Evolutionary conservation across 768 basidiomycete genomes (phyloP), one percentile per base, ranked within the genome.

Genomic region (Lepiota venenata): DNA sequence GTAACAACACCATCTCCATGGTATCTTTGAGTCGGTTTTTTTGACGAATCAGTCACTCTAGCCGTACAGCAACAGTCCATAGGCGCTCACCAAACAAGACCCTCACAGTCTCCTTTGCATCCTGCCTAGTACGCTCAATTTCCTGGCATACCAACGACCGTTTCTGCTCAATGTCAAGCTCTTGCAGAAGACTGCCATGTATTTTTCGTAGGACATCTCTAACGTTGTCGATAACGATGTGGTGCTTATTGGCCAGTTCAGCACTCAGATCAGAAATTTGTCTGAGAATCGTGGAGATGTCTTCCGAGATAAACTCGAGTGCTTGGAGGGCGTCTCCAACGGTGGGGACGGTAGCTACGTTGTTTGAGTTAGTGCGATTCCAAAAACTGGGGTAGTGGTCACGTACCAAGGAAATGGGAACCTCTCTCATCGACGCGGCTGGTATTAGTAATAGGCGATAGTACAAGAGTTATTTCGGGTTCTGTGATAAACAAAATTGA

Each of bases 1-100:
- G 75, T 15, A 94, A 74, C 8, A 94, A 74, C 4, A 89, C 66
- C 82, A 93, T 87, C 68, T 95, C 93, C 47, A 83, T 69, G 14
- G 85, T 81, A 52, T 79, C 88, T 89, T 58, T 3, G 38, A 25
- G 5, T 2, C 5, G 5, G 25, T 25, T 25, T 2, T 5, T n/a
- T n/a, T n/a, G n/a, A n/a, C 3, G 2, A 14, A 53, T 45, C 37
- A 47, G 32, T 3, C 38, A 25, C n/a, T 8, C n/a, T 20, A 45
- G 27, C 47, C 41, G 11, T 32, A 4, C 37, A 16, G 21, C 20
- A 12, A 9, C 41, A 29, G 36, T 29, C 8, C n/a, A n/a, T 29
- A 36, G 6, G 27, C 11, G 70, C 81, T 49, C 56, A 87, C 87
- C 75, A 2, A 91, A 72, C 11, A 84, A 67, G 21, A 77, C 74